phyloP scores from a whole-genome alignment of 1,139 yeast species.

The Kurtzmaniella quercitrusa region DNA sequence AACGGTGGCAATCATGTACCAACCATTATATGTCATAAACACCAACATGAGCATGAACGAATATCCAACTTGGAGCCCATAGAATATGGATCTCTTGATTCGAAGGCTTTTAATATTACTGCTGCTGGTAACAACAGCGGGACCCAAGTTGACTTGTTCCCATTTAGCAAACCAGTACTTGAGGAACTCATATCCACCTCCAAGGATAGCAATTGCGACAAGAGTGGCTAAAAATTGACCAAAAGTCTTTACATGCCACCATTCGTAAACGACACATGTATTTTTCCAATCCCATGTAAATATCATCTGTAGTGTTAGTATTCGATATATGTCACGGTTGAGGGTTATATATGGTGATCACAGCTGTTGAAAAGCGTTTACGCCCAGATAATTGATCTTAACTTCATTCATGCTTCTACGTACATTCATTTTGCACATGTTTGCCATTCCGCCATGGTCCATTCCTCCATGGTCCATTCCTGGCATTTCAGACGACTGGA shows the following conservation, averaged over 20 bases:
- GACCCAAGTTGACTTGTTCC: constrained; percentile 17
- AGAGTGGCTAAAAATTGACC: constrained; percentile 51
- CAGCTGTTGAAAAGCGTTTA: no score
- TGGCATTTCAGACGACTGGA: constrained; percentile 23
- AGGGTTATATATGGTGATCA: no score
- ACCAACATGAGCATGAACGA: constrained; percentile 76
- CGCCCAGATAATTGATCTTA: no score
- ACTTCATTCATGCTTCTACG: constrained; percentile 11
- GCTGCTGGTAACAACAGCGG: constrained; percentile 14
- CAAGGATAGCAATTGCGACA: constrained; percentile 42
- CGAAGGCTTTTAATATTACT: constrained; percentile 15
- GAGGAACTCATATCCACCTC: constrained; percentile 60
- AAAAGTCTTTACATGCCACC: constrained; percentile 73
- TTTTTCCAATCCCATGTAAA: constrained; percentile 78
- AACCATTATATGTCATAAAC: constrained; percentile 82
- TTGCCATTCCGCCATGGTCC: constrained; percentile 16
- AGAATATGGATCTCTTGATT: constrained; percentile 39
- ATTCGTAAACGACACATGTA: constrained; percentile 64
- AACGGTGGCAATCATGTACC: constrained; percentile 73
- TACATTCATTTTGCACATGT: constrained; percentile 60
- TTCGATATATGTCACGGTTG: no score
- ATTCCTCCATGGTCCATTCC: constrained; percentile 23
- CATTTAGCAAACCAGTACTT: constrained; percentile 34
- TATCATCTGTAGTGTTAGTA: constrained; percentile 45
- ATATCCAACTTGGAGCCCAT: constrained; percentile 72